phyloP scores from a whole-genome alignment of 2,329 filamentous ascomycete species.

The Colletotrichum liaoningense region DNA sequence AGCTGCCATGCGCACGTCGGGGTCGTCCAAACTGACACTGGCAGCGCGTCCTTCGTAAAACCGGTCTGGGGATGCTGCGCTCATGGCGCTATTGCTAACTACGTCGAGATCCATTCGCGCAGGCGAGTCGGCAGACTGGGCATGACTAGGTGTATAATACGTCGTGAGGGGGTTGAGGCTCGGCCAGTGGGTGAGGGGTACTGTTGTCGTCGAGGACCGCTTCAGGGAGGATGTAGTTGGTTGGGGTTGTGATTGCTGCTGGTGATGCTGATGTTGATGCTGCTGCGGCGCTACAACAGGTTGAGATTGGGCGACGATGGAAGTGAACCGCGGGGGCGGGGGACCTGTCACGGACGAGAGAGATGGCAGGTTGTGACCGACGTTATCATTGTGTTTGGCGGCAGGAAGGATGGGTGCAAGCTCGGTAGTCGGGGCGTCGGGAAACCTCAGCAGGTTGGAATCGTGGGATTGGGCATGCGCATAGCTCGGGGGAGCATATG shows the following conservation, averaged over 20 bases:
- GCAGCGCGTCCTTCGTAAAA: slow-evolving; percentile 56
- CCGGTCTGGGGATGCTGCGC: slow-evolving; percentile 59
- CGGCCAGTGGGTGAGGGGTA: slow-evolving; percentile 55
- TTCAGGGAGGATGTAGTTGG: slow-evolving; percentile 37
- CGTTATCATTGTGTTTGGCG: slow-evolving; percentile 40
- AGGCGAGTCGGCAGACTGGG: slow-evolving; percentile 56
- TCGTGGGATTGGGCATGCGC: slow-evolving; percentile 47
- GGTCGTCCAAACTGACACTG: slow-evolving; percentile 72
- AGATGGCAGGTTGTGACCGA: slow-evolving; percentile 51
- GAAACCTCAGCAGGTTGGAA: slow-evolving; percentile 44
- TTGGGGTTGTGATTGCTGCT: slow-evolving; percentile 4
- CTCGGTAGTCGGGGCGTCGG: slow-evolving; percentile 50
- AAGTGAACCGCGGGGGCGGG: slow-evolving; percentile 39
- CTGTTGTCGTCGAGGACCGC: slow-evolving; percentile 38
- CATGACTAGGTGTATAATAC: slow-evolving; percentile 59
- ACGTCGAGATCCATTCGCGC: slow-evolving; percentile 61
- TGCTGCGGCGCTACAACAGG: slow-evolving; percentile 24
- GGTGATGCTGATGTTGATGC: slow-evolving; percentile 25
- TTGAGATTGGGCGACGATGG: slow-evolving; percentile 36
- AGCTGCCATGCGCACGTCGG: slow-evolving; percentile 76
- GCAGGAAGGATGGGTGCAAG: slow-evolving; percentile 55
- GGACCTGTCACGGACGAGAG: slow-evolving; percentile 53
- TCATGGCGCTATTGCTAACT: slow-evolving; percentile 52
- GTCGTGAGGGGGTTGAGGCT: slow-evolving; percentile 61
- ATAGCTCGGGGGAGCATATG: slow-evolving; percentile 52